Base-by-base conservation (phyloP, 345 rosid species). In the Xanthoceras sorbifolium region DNA sequence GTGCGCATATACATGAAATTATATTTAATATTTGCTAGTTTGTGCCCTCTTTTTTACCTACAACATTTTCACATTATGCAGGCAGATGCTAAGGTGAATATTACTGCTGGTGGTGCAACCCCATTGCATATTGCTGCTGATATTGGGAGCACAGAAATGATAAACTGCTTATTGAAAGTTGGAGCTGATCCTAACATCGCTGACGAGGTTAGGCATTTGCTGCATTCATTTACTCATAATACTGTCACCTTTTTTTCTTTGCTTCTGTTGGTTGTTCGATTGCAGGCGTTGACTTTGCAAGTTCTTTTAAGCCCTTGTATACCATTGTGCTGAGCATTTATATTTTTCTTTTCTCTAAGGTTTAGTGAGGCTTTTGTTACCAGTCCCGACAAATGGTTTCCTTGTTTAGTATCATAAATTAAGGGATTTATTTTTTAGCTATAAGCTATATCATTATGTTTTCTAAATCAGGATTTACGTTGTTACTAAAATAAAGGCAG, bases 91-190 rank as follows among this genome's bases (percentile, higher is more conserved):
- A 85, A 89, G 60, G 98, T 88, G 62, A 92, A 95, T 69, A 77
- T 90, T 73, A 75, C 71, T 77, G 92, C 97, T 81, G 96, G 97
- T 80, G 98, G 98, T 75, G 94, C 97, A 68, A 93, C 97, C 55
- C 96, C 98, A 10, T 85, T 95, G 89, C 98, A 95, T 74, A 88
- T 92, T 80, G 97, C 99, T 7, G 97, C 97, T 64, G 96, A 95
- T 81, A 79, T 64, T 68, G 99, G 97, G 72, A 88, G 67, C 82
- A 67, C 79, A 12, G 94, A 91, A 70, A 82, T 95, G 68, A 79
- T 95, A 66, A 87, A 89, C 69, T 87, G 86, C 83, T 89, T 95
- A 64, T 77, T 95, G 64, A 78, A 95, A 81, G 96, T 92, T 65
- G 93, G 98, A 34, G 94, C 94, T 83, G 97, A 93, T 85, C 89